A percentile compares a stretch with the other conserved stretches of the same genome.
phyloP scores from a whole-genome alignment of 805 yeast genomes.

The Teunomyces gatunensis region DNA sequence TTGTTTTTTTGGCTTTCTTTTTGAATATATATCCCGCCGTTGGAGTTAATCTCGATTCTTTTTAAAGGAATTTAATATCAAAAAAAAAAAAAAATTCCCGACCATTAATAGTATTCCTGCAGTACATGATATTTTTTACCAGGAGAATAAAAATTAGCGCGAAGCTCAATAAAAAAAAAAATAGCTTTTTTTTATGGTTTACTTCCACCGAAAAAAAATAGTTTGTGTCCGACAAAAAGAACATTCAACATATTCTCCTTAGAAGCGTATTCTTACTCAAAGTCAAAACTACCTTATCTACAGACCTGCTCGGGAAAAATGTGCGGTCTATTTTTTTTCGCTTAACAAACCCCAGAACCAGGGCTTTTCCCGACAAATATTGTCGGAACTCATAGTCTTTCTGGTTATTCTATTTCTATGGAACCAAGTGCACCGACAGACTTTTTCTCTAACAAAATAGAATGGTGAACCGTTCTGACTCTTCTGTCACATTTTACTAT shows the following conservation, averaged over 20 bases:
- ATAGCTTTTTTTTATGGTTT: not conserved
- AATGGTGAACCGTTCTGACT: too few relatives aligned
- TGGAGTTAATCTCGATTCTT: slow-evolving; percentile 3
- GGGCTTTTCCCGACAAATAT: not conserved
- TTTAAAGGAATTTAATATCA: slow-evolving; percentile 2
- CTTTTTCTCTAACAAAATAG: too few relatives aligned
- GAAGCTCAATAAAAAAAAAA: not conserved
- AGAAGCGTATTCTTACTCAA: not conserved
- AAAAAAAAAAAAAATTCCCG: not conserved
- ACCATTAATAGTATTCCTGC: not conserved
- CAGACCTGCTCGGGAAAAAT: not conserved
- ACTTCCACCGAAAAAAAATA: slow-evolving; percentile 1
- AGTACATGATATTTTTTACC: not conserved
- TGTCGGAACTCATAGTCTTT: not conserved
- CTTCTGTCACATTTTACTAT: too few relatives aligned
- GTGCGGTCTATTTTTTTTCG: not conserved
- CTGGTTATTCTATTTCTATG: not conserved
- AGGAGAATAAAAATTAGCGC: slow-evolving; percentile 1
- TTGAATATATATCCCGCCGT: slow-evolving; percentile 1
- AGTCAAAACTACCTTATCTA: not conserved
- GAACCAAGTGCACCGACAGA: not conserved
- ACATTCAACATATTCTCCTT: slow-evolving; percentile 1
- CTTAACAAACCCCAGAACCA: not conserved
- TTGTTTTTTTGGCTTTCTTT: not conserved
- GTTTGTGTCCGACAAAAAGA: slow-evolving; percentile 3